Percentiles rank a stretch among this genome's conserved stretches.
phyloP scores from a whole-genome alignment of 1,284 basidiomycete species.

The Irpex sp. region DNA sequence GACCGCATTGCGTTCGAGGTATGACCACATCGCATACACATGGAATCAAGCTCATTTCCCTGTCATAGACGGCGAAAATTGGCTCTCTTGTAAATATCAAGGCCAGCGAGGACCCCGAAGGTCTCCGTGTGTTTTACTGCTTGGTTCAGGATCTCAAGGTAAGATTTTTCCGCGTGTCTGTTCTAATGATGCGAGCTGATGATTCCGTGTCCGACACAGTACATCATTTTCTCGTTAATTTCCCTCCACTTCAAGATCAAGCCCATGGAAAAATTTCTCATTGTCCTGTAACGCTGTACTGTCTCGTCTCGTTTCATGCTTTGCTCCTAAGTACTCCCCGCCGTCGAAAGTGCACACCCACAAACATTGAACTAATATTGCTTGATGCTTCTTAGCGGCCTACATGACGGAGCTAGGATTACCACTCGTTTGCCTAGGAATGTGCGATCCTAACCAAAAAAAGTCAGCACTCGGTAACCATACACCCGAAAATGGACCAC shows the following conservation, averaged over 20 bases:
- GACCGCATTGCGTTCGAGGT: conserved; percentile 99
- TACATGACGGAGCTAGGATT: no score
- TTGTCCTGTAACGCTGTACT: no score
- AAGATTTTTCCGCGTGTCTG: conserved; percentile 15
- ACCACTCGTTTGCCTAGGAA: not conserved
- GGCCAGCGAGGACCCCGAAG: conserved; percentile 96
- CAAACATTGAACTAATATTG: no score
- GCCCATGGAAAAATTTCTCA: conserved; percentile 70
- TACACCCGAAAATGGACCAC: not conserved
- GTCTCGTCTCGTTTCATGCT: no score
- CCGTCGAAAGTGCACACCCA: no score
- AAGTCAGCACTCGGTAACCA: not conserved
- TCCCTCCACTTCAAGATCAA: conserved; percentile 99
- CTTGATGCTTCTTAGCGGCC: no score
- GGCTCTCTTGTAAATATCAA: conserved; percentile 96
- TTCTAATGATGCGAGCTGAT: not conserved
- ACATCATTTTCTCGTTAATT: conserved; percentile 96
- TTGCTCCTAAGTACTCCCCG: no score
- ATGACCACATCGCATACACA: not conserved
- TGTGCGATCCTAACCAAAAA: conserved; percentile 1
- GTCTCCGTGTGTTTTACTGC: conserved; percentile 98
- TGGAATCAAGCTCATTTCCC: no score
- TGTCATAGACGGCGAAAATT: conserved; percentile 89
- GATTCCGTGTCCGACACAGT: conserved; percentile 36
- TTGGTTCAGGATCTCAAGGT: conserved; percentile 97